Evolutionary conservation across 2,329 filamentous ascomycete species (phyloP), one percentile per base, ranked within the genome.

Genomic region (Chaetomiaceae sp.): DNA sequence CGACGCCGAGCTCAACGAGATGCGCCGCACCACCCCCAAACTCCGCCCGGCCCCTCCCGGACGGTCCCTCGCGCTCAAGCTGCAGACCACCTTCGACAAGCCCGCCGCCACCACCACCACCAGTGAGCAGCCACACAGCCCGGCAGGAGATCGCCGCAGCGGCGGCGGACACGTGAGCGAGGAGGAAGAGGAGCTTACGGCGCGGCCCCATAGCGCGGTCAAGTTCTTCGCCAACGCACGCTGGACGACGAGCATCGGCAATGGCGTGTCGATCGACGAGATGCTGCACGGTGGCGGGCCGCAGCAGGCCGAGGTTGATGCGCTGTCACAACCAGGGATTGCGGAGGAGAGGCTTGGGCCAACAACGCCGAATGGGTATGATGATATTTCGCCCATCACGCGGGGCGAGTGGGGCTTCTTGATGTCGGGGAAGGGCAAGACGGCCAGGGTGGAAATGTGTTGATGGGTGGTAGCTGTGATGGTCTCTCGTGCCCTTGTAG

Each of bases 331-430:
- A 30, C 20, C 35, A 48, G 43, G 33, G 48, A 24, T 41, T 30
- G 43, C 39, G 39, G 52, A 53, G 22, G 58, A 61, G 45, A 59
- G 48, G 38, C 52, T 71, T 17, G 76, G 74, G 0, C 73, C 78
- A 1, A 61, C 67, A 63, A 82, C 79, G 47, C 79, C 78, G 1
- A 79, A 81, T 52, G 72, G 66, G 7, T 78, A 76, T 52, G 78
- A 79, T 17, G 79, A 83, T 56, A 77, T 83, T 45, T 81, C 77
- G 40, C 79, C 79, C 6, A 72, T 76, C 19, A 83, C 79, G 8
- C 69, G 75, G 33, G 76, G 76, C 5, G 79, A 83, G 62, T 83
- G 79, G 79, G 75, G 77, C 0, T 78, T 78, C 56, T 60, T 83
- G 54, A 77, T 80, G 65, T 66, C 69, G 33, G 72, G 73, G 51